These are phyloP conservation scores for Pezicula neosporulosa DNA, from an alignment of 2,329 filamentous ascomycete genomes.

Conservation along the genomic window DNA sequence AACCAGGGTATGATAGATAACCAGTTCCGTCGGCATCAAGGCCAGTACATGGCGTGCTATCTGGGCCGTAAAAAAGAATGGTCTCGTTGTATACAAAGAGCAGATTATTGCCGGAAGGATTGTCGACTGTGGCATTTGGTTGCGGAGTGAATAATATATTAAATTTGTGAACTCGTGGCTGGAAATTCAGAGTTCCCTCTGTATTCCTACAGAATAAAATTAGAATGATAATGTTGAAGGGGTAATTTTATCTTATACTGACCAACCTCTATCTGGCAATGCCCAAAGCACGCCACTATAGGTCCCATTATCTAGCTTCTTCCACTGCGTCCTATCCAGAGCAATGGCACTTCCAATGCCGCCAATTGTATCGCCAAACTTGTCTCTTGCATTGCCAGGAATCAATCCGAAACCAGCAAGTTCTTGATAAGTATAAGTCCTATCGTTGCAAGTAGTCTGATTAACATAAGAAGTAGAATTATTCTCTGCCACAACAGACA, in stretches of 20 bases:
- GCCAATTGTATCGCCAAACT: conserved; percentile 66
- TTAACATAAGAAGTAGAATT: background rate
- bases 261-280: conserved; percentile 67
- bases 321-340: conserved; percentile 58
- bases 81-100: conserved; percentile 61
- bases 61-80: conserved; percentile 60
- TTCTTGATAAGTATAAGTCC: conserved; percentile 61
- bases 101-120: conserved; percentile 57
- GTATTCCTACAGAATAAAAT: conserved; percentile 51
- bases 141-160: conserved; percentile 53
- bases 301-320: conserved; percentile 40
- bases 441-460: conserved; percentile 54
- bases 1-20: conserved; percentile 50
- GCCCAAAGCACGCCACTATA: conserved; percentile 60
- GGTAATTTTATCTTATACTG: conserved; percentile 8
- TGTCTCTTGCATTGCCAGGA: conserved; percentile 54
- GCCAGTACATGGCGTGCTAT: conserved; percentile 59
- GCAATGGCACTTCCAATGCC: conserved; percentile 64
- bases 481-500: background rate
- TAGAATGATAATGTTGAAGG: background rate
- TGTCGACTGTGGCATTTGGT: conserved; percentile 44
- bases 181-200: conserved; percentile 65
- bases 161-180: conserved; percentile 67
- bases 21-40: conserved; percentile 57
- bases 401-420: conserved; percentile 66